Evolutionary conservation across 2,329 filamentous ascomycete genomes (phyloP), one percentile per base, ranked within the genome.

Genomic region (Endoconidiophora laricicola): DNA sequence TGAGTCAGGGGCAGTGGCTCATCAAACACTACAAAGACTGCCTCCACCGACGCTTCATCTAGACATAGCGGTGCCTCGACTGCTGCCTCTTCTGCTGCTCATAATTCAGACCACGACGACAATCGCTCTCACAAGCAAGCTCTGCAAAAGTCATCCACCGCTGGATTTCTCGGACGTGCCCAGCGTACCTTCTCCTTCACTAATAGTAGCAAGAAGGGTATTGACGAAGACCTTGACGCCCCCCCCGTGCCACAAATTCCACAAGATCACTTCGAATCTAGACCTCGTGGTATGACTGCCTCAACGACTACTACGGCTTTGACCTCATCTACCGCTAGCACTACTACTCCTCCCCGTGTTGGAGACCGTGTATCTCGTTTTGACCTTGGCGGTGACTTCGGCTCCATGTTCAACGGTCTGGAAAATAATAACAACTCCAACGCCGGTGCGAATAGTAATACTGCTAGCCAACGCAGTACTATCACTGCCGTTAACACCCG

Each of bases 41-140:
- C 69, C 46, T 76, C 73, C 48, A 73, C 70, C 56, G 75, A 78
- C 61, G 74, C 72, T 57, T 78, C 74, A 33, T 79, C 75, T 46
- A 71, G 74, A 58, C 72, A 78, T 60, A 78, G 75, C 61, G 76
- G 76, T 61, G 71, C 69, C 48, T 78, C 75, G n/a, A 78, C 75
- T 37, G 67, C 75, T 36, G 73, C 75, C 10, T 79, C 75, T 2
- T 78, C 75, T 3, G 69, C 73, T 47, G 74, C 53, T 12, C 54
- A 54, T 23, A 48, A 52, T 22, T 52, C 54, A 40, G 52, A 53
- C 38, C 33, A 46, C 39, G 51, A 51, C 48, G 48, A 53, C 46
- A 24, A 18, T 40, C 46, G 44, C 40, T 6, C 10, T 9, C 29
- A 43, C 29, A 58, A 64, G 29, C 66, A 69, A 33, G 58, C 65